Evolutionary conservation across 2,329 filamentous ascomycete genomes (phyloP).

Genomic region (Fusarium equiseti): DNA sequence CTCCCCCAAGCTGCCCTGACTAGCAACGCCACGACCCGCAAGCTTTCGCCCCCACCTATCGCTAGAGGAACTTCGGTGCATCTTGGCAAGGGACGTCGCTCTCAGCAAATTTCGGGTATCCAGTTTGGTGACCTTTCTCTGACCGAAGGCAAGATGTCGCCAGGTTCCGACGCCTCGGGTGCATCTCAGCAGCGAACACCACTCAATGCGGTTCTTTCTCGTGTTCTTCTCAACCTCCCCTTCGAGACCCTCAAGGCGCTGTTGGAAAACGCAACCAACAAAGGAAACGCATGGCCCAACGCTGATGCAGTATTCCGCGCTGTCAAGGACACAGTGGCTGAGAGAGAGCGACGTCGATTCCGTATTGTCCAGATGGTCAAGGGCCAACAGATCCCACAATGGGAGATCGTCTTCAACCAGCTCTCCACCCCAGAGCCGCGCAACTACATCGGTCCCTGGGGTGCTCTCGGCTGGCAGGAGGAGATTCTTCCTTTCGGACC

Average conservation of each 20-base stretch:
- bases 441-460: constrained; percentile 58
- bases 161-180: constrained; percentile 50
- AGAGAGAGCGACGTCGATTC: constrained; percentile 69
- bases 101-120: constrained; percentile 70
- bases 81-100: constrained; percentile 56
- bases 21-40: constrained; percentile 21
- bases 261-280: constrained; percentile 68
- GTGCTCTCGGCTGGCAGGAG: constrained; percentile 64
- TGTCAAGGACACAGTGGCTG: constrained; percentile 63
- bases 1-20: constrained; percentile 47
- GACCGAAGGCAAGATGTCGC: constrained; percentile 43
- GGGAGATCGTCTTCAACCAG: constrained; percentile 52
- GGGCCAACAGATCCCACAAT: constrained; percentile 52
- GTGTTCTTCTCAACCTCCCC: constrained; percentile 76
- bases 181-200: constrained; percentile 46
- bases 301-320: constrained; percentile 61
- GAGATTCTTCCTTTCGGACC: constrained; percentile 54
- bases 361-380: constrained; percentile 59
- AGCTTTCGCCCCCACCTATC: constrained; percentile 44
- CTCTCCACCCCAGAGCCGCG: constrained; percentile 55
- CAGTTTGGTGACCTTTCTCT: constrained; percentile 76
- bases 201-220: constrained; percentile 69
- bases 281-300: constrained; percentile 63
- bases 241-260: constrained; percentile 74
- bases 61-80: constrained; percentile 55